Percentiles rank a stretch among this genome's conserved stretches.
Evolutionary conservation across 371 early-diverging fungal species (phyloP).

Genomic region (Antonospora locustae): DNA sequence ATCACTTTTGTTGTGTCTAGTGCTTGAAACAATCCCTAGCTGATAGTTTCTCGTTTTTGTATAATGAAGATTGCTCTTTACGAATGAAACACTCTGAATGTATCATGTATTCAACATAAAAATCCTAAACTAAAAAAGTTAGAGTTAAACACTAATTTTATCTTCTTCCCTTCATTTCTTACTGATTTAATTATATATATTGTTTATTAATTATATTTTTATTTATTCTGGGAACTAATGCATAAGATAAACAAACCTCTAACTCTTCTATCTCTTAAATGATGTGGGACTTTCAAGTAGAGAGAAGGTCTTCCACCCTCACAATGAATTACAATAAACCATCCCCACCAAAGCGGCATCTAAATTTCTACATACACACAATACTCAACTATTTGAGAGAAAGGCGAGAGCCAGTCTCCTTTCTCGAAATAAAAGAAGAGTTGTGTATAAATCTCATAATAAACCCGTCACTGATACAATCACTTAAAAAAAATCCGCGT

Average conservation of each 20-base stretch:
- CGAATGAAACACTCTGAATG: too few species aligned
- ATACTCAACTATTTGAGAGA: constrained; percentile 46
- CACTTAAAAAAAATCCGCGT: constrained; percentile 50
- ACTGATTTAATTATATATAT: too few species aligned
- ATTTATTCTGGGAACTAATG: neutral
- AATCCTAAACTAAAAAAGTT: too few species aligned
- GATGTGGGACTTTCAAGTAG: neutral
- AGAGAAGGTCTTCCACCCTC: neutral
- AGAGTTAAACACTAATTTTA: too few species aligned
- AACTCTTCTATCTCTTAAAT: neutral
- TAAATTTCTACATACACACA: constrained; percentile 53
- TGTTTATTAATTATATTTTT: neutral
- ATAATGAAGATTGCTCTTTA: too few species aligned
- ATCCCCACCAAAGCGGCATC: constrained; percentile 43
- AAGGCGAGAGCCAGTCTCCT: constrained; percentile 26
- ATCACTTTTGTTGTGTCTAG: too few species aligned
- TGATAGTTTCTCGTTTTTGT: too few species aligned
- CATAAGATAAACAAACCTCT: neutral
- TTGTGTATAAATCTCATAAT: constrained; percentile 40
- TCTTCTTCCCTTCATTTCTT: too few species aligned
- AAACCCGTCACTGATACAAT: constrained; percentile 32
- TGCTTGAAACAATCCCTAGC: too few species aligned
- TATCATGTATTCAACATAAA: too few species aligned
- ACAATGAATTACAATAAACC: neutral
- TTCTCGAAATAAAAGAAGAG: constrained; percentile 43